Evolutionary conservation across 345 rosid species (phyloP).

Genomic region (Brassica incana): DNA sequence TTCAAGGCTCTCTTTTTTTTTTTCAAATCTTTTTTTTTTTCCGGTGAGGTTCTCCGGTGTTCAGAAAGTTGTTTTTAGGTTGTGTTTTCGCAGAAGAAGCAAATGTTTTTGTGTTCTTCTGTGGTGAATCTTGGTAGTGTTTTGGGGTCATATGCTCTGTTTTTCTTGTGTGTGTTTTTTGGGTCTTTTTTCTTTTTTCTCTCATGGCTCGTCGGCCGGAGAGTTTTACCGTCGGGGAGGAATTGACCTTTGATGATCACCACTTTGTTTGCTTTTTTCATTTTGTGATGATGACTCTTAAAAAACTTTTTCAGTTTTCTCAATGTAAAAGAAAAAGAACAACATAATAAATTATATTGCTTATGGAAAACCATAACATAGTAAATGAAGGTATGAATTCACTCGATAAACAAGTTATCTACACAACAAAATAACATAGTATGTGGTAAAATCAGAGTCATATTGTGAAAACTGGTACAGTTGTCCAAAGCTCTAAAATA

Average conservation of each 20-base stretch:
- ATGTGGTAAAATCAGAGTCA: neutral
- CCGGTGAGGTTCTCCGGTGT: slow-evolving; percentile 42
- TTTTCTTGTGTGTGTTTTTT: neutral
- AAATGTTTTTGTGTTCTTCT: slow-evolving; percentile 17
- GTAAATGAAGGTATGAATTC: neutral
- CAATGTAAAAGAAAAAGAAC: slow-evolving; percentile 3
- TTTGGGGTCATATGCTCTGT: slow-evolving; percentile 24
- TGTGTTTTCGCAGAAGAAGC: slow-evolving; percentile 36
- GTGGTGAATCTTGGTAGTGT: slow-evolving; percentile 32
- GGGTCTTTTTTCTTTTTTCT: slow-evolving; percentile 26
- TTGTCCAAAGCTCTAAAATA: neutral
- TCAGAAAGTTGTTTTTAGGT: slow-evolving; percentile 33
- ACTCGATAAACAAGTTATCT: neutral
- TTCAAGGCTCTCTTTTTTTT: neutral
- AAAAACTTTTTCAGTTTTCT: neutral
- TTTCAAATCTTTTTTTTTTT: slow-evolving; percentile 19
- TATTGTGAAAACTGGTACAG: neutral
- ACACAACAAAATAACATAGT: neutral
- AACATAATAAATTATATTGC: neutral
- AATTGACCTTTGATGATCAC: slow-evolving; percentile 27
- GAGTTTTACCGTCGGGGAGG: slow-evolving; percentile 39
- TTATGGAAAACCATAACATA: neutral
- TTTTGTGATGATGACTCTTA: neutral
- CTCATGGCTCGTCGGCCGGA: slow-evolving; percentile 35
- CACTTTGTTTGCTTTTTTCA: slow-evolving; percentile 10